Evolutionary conservation across 1,139 yeast genomes (phyloP), one percentile per base, ranked within the genome.

Genomic region (Hyphopichia khmerensis): DNA sequence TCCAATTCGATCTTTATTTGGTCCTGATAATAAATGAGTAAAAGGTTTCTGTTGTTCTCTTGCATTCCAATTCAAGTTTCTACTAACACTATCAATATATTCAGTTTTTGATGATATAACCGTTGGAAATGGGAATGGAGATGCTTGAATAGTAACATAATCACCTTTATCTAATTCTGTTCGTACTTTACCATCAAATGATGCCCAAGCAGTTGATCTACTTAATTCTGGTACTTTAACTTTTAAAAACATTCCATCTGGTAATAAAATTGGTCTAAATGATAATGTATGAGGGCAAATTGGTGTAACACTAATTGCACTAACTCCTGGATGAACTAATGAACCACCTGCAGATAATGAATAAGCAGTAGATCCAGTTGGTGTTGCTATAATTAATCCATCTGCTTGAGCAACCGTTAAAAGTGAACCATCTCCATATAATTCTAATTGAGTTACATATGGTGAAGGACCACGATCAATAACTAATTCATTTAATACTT

Each of bases 301-400:
- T 0, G 96, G 96, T 0, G 96, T 89, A 2, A 89, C 89, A 44
- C 90, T 82, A 35, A 89, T 86, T 8, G 96, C 95, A 52, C 89
- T 84, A 13, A 89, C 95, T 23, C 88, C 88, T 0, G 96, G 96
- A 53, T 89, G 96, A 2, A 89, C 95, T 40, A 89, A 71, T 0
- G 95, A 83, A 0, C 96, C 96, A 14, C 96, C 96, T 0, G 96
- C 96, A 33, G 95, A 84, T 32, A 89, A 68, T 0, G 95, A 87
- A 59, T 89, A 89, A 0, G 96, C 96, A 0, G 96, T 89, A 2
- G 95, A 87, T 0, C 96, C 96, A 0, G 96, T 89, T 4, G 96
- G 96, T 0, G 96, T 88, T 0, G 96, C 95, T 33, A 89, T 75
- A 45, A 89, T 88, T 26, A 89, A 64, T 0, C 96, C 96, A 60